Evolutionary conservation across 1,284 basidiomycete genomes (phyloP), one percentile per base, ranked within the genome.

Genomic region (Puccinia horiana): DNA sequence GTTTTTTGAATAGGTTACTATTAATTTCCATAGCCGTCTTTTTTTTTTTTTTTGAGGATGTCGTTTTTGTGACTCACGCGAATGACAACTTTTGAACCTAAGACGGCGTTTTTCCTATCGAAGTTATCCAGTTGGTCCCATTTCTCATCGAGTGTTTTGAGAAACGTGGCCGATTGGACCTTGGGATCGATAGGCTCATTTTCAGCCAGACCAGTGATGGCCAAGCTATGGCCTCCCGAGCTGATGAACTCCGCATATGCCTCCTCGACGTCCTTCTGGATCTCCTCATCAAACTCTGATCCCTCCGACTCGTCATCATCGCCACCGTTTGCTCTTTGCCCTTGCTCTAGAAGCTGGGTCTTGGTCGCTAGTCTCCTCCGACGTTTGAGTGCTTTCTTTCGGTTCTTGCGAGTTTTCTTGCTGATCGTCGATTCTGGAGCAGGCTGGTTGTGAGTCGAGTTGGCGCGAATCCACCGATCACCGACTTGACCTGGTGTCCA

Each of bases 211-310:
- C 14, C 52, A 12, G 52, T 16, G 20, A 12, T 18, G 52, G 18
- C 18, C 18, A n/a, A 65, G 32, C 37, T 35, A 37, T 79, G 67
- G n/a, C 77, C 77, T 32, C 77, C 77, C 16, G 47, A 54, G 23
- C 63, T 32, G 35, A 79, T 79, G 35, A 79, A 79, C n/a, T 79
- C 77, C 3, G 40, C 47, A 72, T 79, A 79, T 47, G 61, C 77
- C 3, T 49, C 47, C 56, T 79, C 77, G 47, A 79, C 49, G 29
- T 79, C 77, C 18, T 52, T 40, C 26, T 26, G 40, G 14, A 56
- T 35, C 23, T 56, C 65, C n/a, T 70, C 65, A 65, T 77, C 76
- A 32, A 54, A 12, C 52, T 75, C 47, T 8, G 37, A 47, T 32
- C 35, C 32, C 54, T 44, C 56, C 14, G 32, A 40, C 8, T 42